phyloP scores from a whole-genome alignment of 768 basidiomycete genomes.

The Rickenella mellea region DNA sequence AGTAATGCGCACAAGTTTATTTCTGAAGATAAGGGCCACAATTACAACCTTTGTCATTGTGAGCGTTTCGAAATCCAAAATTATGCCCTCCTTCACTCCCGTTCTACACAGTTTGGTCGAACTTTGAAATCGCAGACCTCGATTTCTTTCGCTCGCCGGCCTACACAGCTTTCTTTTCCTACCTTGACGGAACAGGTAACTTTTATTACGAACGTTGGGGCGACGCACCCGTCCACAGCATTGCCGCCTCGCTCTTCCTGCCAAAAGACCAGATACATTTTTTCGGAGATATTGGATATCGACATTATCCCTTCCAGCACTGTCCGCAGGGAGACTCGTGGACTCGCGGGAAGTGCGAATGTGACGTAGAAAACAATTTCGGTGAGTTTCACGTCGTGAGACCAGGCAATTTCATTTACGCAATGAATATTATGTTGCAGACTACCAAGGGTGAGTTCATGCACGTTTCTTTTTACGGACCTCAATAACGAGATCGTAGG shows the following conservation, averaged over 20 bases:
- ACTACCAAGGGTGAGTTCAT: no score
- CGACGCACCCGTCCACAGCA: constrained; percentile 40
- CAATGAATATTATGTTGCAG: not conserved
- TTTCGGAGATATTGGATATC: constrained; percentile 63
- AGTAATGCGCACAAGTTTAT: constrained; percentile 55
- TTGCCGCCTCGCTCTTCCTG: constrained; percentile 38
- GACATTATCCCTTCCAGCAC: constrained; percentile 47
- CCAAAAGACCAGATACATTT: constrained; percentile 57
- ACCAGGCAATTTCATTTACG: no score
- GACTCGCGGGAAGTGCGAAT: not conserved
- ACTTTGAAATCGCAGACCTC: constrained; percentile 34
- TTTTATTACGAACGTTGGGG: constrained; percentile 33
- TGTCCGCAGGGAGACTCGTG: constrained; percentile 25
- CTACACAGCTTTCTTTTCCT: constrained; percentile 32
- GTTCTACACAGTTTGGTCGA: constrained; percentile 26
- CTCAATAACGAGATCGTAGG: no score
- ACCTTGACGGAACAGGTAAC: constrained; percentile 30
- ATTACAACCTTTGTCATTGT: constrained; percentile 76
- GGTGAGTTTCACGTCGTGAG: no score
- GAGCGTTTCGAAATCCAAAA: constrained; percentile 33
- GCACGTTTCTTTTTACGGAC: no score
- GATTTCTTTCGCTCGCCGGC: constrained; percentile 30
- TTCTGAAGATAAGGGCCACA: constrained; percentile 49
- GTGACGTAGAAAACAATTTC: not conserved
- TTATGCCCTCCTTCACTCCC: constrained; percentile 17